phyloP scores from a whole-genome alignment of 2,329 filamentous ascomycete species.

The Colletotrichum theobromicola region DNA sequence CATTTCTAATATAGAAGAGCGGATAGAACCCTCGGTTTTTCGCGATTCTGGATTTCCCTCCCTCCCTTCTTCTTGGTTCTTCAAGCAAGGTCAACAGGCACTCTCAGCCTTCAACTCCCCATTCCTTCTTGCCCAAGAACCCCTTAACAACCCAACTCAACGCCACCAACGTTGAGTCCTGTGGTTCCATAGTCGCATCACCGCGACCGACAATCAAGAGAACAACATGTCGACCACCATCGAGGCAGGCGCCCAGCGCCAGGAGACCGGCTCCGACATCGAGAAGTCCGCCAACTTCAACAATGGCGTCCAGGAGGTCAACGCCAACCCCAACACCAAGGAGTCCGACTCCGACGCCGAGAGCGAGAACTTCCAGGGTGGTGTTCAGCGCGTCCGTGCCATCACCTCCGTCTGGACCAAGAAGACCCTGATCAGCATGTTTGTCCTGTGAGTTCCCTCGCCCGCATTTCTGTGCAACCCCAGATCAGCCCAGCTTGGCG shows the following conservation, averaged over 20 bases:
- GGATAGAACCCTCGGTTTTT: not conserved
- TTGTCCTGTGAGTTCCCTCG: constrained; percentile 39
- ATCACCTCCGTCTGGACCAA: constrained; percentile 29
- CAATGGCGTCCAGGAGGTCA: constrained; percentile 11
- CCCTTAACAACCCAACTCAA: not conserved
- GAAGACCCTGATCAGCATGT: constrained; percentile 41
- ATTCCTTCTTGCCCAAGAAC: constrained; percentile 1
- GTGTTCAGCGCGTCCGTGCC: constrained; percentile 43
- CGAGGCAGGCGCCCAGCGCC: not conserved
- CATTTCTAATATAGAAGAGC: constrained; percentile 5
- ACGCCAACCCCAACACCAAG: not conserved
- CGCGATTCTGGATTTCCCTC: not conserved
- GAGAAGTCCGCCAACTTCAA: constrained; percentile 10
- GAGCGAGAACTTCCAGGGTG: constrained; percentile 37
- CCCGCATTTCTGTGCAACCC: not conserved
- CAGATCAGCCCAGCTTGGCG: not conserved
- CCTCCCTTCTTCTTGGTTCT: not conserved
- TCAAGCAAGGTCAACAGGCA: constrained; percentile 15
- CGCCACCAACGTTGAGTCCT: not conserved
- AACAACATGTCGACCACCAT: constrained; percentile 9
- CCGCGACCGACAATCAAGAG: not conserved
- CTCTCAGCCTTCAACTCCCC: not conserved
- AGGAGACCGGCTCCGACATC: not conserved
- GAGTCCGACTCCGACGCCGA: constrained; percentile 21
- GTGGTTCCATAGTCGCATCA: not conserved